Base-by-base conservation (phyloP, 2,329 filamentous ascomycete species). In the Fonsecaea erecta region DNA sequence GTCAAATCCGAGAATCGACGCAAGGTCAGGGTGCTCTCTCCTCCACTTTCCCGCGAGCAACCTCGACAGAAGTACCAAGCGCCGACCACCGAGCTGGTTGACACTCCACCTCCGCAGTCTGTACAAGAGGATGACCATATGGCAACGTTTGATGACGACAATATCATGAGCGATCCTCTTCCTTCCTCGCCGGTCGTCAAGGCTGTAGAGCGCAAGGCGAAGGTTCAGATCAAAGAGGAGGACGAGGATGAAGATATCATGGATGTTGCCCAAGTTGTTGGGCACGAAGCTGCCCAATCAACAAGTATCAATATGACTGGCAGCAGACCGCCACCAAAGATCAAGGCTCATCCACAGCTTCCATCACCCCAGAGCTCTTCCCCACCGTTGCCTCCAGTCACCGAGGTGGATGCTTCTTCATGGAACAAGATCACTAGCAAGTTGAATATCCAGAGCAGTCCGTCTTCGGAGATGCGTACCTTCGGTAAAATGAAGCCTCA, bases 341-440 rank as follows among this genome's bases (percentile, higher is more conserved):
- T 90, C 26, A 84, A 89, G 72, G 91, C 93, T 76, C n/a, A n/a
- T n/a, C 77, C 85, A 37, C 80, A 86, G 2, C 87, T 90, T 70
- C 88, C 91, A 3, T 86, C 89, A 0, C 92, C 92, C 3, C 84
- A 83, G 51, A 91, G 85, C 74, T 96, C 93, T 3, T 96, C 93
- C 16, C 92, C 92, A 16, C 67, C 71, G 7, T 24, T 63, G 12
- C 80, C 83, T 7, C 87, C 88, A 70, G 80, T 85, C 6, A 82
- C 86, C 14, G 79, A 86, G 24, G 83, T 96, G 28, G 92, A 97
- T 79, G 86, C 93, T 1, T 89, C 90, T 0, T 88, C 92, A 0
- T 98, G 95, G 93, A 97, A 93, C 71, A 85, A 91, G 63, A 88
- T 99, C 53, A 93, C 91, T 7, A 88, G 88, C 73, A 94, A 90